phyloP scores from a whole-genome alignment of 2,329 filamentous ascomycete species.

The Aspergillus neoniger region DNA sequence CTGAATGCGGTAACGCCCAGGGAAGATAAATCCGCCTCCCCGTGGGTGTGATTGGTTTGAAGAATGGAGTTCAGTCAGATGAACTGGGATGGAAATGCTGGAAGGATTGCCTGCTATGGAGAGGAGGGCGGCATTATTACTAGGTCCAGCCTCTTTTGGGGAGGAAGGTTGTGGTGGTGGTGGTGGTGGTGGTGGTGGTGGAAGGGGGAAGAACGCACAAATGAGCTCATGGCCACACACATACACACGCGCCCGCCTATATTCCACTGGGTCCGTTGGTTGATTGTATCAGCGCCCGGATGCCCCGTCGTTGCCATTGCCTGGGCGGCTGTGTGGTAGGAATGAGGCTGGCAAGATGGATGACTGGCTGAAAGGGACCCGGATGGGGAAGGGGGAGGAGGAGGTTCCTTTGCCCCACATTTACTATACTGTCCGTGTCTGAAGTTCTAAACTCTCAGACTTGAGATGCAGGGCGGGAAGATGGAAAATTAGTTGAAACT shows the following conservation, averaged over 20 bases:
- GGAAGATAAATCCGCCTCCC: conserved; percentile 10
- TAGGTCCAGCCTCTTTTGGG: no score
- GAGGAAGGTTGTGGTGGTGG: no score
- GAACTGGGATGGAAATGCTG: not conserved
- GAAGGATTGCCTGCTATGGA: not conserved
- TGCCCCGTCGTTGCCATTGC: not conserved
- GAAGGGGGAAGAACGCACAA: not conserved
- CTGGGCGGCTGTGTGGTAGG: not conserved
- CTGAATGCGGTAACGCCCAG: conserved; percentile 3
- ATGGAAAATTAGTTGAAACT: not conserved
- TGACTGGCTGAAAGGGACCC: not conserved
- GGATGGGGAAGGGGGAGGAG: not conserved
- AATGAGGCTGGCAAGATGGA: conserved; percentile 6
- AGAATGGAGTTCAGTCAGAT: not conserved
- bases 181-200: no score
- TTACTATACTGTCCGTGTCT: not conserved
- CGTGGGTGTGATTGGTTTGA: conserved; percentile 6
- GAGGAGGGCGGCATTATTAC: conserved; percentile 1
- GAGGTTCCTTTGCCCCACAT: not conserved
- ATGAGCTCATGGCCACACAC: conserved; percentile 3
- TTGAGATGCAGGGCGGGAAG: not conserved
- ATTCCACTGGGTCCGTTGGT: not conserved
- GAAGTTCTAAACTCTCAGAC: not conserved
- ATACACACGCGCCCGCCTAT: no score
- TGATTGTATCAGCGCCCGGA: not conserved